Percentiles rank a stretch among this genome's conserved stretches.
Conservation (phyloP, 805 yeast genomes). For the Candida saitoana region DNA sequence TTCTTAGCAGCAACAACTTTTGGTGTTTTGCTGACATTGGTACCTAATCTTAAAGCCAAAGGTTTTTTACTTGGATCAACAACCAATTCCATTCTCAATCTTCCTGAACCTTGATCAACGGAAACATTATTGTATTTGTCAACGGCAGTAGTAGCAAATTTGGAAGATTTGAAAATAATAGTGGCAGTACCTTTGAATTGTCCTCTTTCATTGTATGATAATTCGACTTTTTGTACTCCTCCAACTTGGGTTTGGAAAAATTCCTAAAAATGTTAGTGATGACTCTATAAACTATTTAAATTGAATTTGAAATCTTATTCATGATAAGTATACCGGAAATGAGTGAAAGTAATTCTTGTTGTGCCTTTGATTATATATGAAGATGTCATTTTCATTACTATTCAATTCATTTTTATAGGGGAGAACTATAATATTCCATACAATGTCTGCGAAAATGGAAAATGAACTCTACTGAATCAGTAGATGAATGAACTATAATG, state of each 20-base stretch:
- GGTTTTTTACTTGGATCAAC: conserved; percentile 80
- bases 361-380: too few relatives aligned
- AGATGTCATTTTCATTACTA: not conserved
- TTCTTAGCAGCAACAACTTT: conserved; percentile 20
- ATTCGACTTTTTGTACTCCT: conserved; percentile 65
- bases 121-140: conserved; percentile 88
- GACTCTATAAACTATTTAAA: not conserved
- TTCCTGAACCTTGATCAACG: conserved; percentile 79
- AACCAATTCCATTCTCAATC: conserved; percentile 74
- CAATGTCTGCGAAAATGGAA: too few relatives aligned
- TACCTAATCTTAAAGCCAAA: conserved; percentile 67
- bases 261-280: conserved; percentile 55
- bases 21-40: conserved; percentile 36
- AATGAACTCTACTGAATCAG: too few relatives aligned
- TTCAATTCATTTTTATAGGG: not conserved
- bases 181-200: conserved; percentile 90
- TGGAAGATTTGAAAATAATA: conserved; percentile 64
- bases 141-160: conserved; percentile 74
- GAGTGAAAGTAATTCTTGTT: too few relatives aligned
- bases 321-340: too few relatives aligned
- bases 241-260: conserved; percentile 88
- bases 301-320: too few relatives aligned
- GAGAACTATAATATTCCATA: not conserved
- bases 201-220: conserved; percentile 83
- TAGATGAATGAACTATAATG: too few relatives aligned